A percentile compares a stretch with the other conserved stretches of the same genome.
phyloP scores from a whole-genome alignment of 148 eudicot genomes.

The Rhododendron griersonianum region DNA sequence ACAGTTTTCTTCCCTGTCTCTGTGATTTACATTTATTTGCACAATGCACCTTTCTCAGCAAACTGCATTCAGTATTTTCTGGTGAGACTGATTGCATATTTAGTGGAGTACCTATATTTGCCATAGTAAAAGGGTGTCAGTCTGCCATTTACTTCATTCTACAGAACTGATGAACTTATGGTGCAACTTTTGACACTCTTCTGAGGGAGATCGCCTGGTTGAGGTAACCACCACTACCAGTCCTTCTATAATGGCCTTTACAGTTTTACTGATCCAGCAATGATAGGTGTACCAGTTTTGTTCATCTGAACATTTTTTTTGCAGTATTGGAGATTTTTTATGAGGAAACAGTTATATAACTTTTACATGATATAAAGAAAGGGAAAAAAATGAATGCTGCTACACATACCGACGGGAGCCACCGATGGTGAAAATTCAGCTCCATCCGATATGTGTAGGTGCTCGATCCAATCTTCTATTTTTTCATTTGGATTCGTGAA shows the following conservation, averaged over 20 bases:
- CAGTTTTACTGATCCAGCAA: not conserved
- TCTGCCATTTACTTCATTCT: not conserved
- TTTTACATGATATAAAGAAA: not conserved
- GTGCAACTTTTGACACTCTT: not conserved
- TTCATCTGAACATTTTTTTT: not conserved
- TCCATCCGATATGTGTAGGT: too few species aligned
- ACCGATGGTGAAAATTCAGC: too few species aligned
- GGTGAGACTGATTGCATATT: not conserved
- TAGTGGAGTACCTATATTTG: not conserved
- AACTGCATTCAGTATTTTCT: not conserved
- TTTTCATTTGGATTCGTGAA: too few species aligned
- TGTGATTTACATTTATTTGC: not conserved
- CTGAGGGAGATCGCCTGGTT: not conserved
- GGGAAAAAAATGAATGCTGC: not conserved
- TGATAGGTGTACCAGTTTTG: not conserved
- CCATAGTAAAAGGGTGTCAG: not conserved
- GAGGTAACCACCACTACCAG: not conserved
- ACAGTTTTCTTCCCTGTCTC: not conserved
- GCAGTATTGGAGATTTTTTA: not conserved
- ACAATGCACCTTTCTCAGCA: not conserved
- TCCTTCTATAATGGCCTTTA: not conserved
- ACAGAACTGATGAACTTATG: not conserved
- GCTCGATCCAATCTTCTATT: too few species aligned
- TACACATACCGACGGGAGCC: too few species aligned
- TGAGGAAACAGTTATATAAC: not conserved